phyloP scores from a whole-genome alignment of 2,329 filamentous ascomycete genomes.

The Periconia macrospinosa region DNA sequence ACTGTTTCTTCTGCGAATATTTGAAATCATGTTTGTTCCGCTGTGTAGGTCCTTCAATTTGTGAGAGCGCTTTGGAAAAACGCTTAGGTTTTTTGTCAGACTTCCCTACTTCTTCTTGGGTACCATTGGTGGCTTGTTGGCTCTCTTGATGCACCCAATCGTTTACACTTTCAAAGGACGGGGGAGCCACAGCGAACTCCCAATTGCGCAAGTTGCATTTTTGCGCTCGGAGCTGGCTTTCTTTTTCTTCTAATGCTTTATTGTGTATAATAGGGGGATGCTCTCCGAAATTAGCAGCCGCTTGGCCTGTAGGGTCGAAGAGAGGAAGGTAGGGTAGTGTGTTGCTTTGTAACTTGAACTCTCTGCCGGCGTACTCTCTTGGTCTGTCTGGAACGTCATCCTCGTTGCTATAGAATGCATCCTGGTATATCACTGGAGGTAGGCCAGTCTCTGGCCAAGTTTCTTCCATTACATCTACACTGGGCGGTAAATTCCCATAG shows the following conservation, averaged over 20 bases:
- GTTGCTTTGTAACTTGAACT: constrained; percentile 76
- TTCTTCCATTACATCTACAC: constrained; percentile 50
- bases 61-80: constrained; percentile 60
- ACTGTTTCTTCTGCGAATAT: constrained; percentile 75
- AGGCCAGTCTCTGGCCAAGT: constrained; percentile 62
- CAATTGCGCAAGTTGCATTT: constrained; percentile 69
- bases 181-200: constrained; percentile 75
- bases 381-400: constrained; percentile 75
- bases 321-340: constrained; percentile 77
- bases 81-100: constrained; percentile 13
- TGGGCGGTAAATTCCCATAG: constrained; percentile 46
- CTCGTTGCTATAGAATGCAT: constrained; percentile 83
- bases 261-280: constrained; percentile 54
- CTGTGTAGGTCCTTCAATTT: constrained; percentile 88
- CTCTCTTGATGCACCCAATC: constrained; percentile 61
- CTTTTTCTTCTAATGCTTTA: constrained; percentile 53
- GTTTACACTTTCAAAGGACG: constrained; percentile 69
- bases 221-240: constrained; percentile 56
- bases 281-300: constrained; percentile 59
- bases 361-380: constrained; percentile 83
- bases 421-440: constrained; percentile 76
- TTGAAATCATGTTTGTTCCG: constrained; percentile 81
- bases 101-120: constrained; percentile 5
- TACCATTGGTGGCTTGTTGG: constrained; percentile 15
- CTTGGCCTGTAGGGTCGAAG: constrained; percentile 69